Percentiles rank a stretch among this genome's conserved stretches.
Conservation (phyloP, 768 basidiomycete species). For the Sarcodon sp. region DNA sequence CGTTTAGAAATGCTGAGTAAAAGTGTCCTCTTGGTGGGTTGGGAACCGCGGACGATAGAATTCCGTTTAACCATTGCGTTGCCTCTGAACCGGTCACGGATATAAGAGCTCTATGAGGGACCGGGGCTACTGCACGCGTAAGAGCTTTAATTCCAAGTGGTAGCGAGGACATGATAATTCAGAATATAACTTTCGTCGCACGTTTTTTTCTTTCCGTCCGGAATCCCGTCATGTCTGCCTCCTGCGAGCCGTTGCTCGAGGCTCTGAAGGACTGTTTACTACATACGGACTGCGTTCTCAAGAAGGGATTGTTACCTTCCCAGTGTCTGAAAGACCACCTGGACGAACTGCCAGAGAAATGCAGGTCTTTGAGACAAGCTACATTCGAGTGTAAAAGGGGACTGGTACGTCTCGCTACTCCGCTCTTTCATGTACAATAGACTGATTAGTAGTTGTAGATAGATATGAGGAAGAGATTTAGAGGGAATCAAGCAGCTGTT, state of each 20-base stretch:
- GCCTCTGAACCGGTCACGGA: slow-evolving; percentile 75
- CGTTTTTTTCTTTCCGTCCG: background rate
- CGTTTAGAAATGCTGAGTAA: slow-evolving; percentile 16
- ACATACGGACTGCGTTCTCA: slow-evolving; percentile 78
- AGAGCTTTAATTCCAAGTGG: slow-evolving; percentile 30
- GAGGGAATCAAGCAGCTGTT: slow-evolving; percentile 15
- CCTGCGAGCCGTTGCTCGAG: slow-evolving; percentile 62
- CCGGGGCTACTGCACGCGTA: slow-evolving; percentile 35
- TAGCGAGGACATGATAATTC: slow-evolving; percentile 12
- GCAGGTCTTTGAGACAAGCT: slow-evolving; percentile 65
- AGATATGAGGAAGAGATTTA: slow-evolving; percentile 18
- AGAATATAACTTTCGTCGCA: too few relatives aligned
- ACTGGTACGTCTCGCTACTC: slow-evolving; percentile 41
- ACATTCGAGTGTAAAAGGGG: slow-evolving; percentile 87
- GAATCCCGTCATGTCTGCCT: slow-evolving; percentile 48
- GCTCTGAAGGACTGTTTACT: slow-evolving; percentile 80
- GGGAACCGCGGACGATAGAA: slow-evolving; percentile 14
- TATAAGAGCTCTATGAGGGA: slow-evolving; percentile 56
- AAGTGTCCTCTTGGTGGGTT: slow-evolving; percentile 7
- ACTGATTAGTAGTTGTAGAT: slow-evolving; percentile 6
- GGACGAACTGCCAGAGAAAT: slow-evolving; percentile 70
- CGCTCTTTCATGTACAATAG: background rate
- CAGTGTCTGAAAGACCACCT: slow-evolving; percentile 70
- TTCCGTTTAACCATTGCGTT: slow-evolving; percentile 48
- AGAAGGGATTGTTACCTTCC: slow-evolving; percentile 67